Evolutionary conservation across 2,329 filamentous ascomycete species (phyloP).

Genomic region (Graphilbum sp.): DNA sequence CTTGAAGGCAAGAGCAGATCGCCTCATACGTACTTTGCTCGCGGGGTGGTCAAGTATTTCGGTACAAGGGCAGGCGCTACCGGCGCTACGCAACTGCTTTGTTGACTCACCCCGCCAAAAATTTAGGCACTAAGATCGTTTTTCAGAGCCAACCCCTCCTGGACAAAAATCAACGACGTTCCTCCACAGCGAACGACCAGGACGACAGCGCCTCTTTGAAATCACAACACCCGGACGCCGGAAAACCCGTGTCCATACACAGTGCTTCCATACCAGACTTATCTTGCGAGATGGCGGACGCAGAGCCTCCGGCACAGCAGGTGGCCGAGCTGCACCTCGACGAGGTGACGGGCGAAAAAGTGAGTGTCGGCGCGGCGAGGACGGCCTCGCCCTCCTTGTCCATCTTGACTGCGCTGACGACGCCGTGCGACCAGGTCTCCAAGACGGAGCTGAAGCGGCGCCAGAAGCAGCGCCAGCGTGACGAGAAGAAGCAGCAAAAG

Average conservation of each 20-base stretch:
- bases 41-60: too few species aligned
- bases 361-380: slow-evolving; percentile 1
- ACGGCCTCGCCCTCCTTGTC: too few species aligned
- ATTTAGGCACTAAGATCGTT: too few species aligned
- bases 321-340: slow-evolving; percentile 57
- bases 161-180: neutral
- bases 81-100: too few species aligned
- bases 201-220: too few species aligned
- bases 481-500: slow-evolving; percentile 80
- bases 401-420: too few species aligned
- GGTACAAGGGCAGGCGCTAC: too few species aligned
- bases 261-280: too few species aligned
- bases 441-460: slow-evolving; percentile 90
- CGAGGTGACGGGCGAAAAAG: slow-evolving; percentile 71
- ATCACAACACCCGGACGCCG: too few species aligned
- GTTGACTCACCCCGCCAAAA: neutral
- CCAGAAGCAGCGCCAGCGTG: slow-evolving; percentile 76
- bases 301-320: slow-evolving; percentile 4
- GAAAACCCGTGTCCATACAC: too few species aligned
- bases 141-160: neutral
- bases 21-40: too few species aligned
- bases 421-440: slow-evolving; percentile 29
- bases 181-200: neutral
- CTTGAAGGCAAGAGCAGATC: too few species aligned
- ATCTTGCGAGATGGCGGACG: slow-evolving; percentile 11